phyloP scores from a whole-genome alignment of 352 stramenopile species.

The Phytopythium chamaehyphon region DNA sequence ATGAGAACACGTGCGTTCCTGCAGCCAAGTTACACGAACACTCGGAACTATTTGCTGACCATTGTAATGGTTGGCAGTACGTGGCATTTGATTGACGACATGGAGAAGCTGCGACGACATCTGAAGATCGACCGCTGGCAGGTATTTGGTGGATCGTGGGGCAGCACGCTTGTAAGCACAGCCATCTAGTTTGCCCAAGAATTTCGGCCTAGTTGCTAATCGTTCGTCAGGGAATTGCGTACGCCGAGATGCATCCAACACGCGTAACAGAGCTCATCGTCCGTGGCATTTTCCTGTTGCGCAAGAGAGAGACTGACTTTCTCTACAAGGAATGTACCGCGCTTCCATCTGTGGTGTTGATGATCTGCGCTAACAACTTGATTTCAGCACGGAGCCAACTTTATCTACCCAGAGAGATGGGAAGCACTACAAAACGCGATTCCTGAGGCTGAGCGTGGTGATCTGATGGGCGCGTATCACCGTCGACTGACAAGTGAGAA shows the following conservation, averaged over 20 bases:
- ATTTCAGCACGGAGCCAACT: slow-evolving; percentile 64
- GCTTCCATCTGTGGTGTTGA: background rate
- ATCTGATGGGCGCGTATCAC: slow-evolving; percentile 85
- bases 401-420: slow-evolving; percentile 90
- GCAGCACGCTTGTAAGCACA: slow-evolving; percentile 77
- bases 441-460: slow-evolving; percentile 73
- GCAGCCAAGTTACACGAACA: background rate
- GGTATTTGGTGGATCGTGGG: slow-evolving; percentile 94
- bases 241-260: slow-evolving; percentile 86
- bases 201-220: too few relatives aligned
- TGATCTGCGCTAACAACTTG: background rate
- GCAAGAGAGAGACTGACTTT: slow-evolving; percentile 90
- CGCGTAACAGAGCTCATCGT: slow-evolving; percentile 88
- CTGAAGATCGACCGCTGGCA: slow-evolving; percentile 90
- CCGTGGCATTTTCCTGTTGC: slow-evolving; percentile 91
- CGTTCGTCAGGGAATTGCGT: slow-evolving; percentile 78
- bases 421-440: slow-evolving; percentile 88
- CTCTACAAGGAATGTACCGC: slow-evolving; percentile 73
- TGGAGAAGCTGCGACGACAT: slow-evolving; percentile 87
- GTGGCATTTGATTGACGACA: slow-evolving; percentile 91
- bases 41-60: too few relatives aligned
- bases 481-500: slow-evolving; percentile 85
- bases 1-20: slow-evolving; percentile 81
- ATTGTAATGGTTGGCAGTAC: slow-evolving; percentile 28
- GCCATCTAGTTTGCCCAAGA: background rate